Conservation (phyloP, 2,329 filamentous ascomycete genomes). For the Cryphonectria carpinicola region DNA sequence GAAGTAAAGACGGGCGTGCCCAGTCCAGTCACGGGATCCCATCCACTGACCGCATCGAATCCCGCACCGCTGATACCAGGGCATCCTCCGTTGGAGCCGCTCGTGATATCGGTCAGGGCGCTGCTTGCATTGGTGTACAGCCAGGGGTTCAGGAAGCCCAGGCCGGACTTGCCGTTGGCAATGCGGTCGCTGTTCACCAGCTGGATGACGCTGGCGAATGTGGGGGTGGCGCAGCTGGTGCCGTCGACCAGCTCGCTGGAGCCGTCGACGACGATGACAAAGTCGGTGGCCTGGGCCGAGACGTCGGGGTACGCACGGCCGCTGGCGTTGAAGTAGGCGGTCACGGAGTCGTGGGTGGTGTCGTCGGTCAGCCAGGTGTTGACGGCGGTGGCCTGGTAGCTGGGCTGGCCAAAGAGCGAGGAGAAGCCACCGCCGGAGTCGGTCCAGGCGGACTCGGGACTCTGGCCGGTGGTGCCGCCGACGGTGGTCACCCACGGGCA, state of each 20-base stretch:
- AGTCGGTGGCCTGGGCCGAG: slow-evolving; percentile 44
- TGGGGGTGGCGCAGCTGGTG: slow-evolving; percentile 52
- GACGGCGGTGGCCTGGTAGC: slow-evolving; percentile 47
- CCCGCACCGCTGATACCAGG: slow-evolving; percentile 20
- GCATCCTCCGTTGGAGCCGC: slow-evolving; percentile 19
- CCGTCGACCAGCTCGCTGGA: neutral
- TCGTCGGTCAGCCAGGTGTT: slow-evolving; percentile 18
- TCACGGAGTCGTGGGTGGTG: slow-evolving; percentile 18
- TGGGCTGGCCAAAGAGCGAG: slow-evolving; percentile 48
- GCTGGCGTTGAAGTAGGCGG: slow-evolving; percentile 43
- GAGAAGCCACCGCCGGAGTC: slow-evolving; percentile 59
- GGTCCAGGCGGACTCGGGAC: slow-evolving; percentile 56
- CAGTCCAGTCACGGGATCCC: slow-evolving; percentile 27
- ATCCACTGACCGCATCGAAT: slow-evolving; percentile 25
- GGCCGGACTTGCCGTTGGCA: slow-evolving; percentile 43
- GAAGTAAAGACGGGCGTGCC: slow-evolving; percentile 27
- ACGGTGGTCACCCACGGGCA: slow-evolving; percentile 67
- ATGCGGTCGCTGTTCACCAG: slow-evolving; percentile 57
- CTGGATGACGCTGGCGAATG: slow-evolving; percentile 55
- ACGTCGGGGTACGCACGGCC: slow-evolving; percentile 29
- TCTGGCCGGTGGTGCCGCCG: slow-evolving; percentile 57
- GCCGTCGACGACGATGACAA: slow-evolving; percentile 26
- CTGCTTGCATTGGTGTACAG: slow-evolving; percentile 28
- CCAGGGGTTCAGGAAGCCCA: slow-evolving; percentile 48
- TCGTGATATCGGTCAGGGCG: slow-evolving; percentile 33